phyloP scores from a whole-genome alignment of 2,329 filamentous ascomycete species.

The Penicillium hesseltinei region DNA sequence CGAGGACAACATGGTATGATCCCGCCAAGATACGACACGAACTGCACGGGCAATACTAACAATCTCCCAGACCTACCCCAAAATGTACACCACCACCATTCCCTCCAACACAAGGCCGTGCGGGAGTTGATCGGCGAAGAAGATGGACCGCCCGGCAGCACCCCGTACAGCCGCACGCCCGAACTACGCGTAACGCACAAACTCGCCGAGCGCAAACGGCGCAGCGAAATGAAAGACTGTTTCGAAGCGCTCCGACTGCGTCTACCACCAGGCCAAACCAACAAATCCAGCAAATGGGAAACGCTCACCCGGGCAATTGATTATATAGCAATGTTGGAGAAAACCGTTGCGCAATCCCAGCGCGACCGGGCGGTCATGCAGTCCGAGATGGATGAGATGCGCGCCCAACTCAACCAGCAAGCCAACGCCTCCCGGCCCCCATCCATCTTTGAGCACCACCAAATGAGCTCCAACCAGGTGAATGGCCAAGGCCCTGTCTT shows the following conservation, averaged over 20 bases:
- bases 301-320: conserved; percentile 51
- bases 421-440: conserved; percentile 31
- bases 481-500: conserved; percentile 37
- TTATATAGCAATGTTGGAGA: conserved; percentile 48
- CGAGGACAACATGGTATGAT: conserved; percentile 48
- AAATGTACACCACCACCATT: conserved; percentile 50
- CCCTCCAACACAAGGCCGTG: conserved; percentile 49
- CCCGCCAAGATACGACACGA: background rate
- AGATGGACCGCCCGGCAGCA: conserved; percentile 42
- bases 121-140: conserved; percentile 48
- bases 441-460: conserved; percentile 38
- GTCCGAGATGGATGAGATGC: conserved; percentile 39
- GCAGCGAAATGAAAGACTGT: conserved; percentile 54
- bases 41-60: conserved; percentile 6
- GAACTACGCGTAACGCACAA: conserved; percentile 52
- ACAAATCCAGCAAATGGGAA: conserved; percentile 55
- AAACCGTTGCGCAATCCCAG: conserved; percentile 37
- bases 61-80: conserved; percentile 44
- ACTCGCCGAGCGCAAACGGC: conserved; percentile 51
- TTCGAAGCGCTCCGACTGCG: conserved; percentile 48
- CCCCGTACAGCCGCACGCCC: conserved; percentile 51
- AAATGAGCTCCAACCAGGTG: conserved; percentile 33
- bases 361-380: conserved; percentile 40
- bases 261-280: conserved; percentile 47
- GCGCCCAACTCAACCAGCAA: conserved; percentile 40